Conservation (phyloP, 2,329 filamentous ascomycete genomes). For the Alternaria alternata region DNA sequence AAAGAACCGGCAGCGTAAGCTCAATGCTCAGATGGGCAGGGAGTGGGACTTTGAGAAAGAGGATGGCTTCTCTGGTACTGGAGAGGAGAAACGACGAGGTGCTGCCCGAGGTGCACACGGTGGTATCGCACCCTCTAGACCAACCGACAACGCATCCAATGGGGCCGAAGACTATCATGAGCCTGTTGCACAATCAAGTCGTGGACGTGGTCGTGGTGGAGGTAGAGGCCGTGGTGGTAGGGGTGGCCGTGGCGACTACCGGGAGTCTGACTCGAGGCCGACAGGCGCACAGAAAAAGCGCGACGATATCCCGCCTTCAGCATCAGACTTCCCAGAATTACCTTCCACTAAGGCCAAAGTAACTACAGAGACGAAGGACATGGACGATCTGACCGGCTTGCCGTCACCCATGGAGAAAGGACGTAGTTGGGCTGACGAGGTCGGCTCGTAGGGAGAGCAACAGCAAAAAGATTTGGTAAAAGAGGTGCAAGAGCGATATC, state of each 20-base stretch:
- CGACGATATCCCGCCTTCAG: conserved; percentile 43
- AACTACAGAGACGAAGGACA: conserved; percentile 28
- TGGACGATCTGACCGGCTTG: conserved; percentile 42
- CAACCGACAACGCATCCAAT: conserved; percentile 30
- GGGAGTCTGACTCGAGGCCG: conserved; percentile 11
- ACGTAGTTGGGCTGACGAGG: conserved; percentile 57
- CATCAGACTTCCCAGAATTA: conserved; percentile 58
- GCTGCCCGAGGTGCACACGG: conserved; percentile 62
- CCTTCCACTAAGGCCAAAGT: conserved; percentile 39
- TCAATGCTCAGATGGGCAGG: conserved; percentile 64
- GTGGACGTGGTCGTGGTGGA: conserved; percentile 45
- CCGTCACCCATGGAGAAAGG: conserved; percentile 41
- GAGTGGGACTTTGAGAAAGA: conserved; percentile 72
- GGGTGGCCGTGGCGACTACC: conserved; percentile 41
- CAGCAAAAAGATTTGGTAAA: background rate
- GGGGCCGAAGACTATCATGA: conserved; percentile 25
- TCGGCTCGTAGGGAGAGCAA: conserved; percentile 39
- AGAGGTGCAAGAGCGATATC: background rate
- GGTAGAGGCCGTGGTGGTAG: conserved; percentile 47
- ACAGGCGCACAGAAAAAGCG: conserved; percentile 20
- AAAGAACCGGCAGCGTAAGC: conserved; percentile 66
- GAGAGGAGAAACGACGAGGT: conserved; percentile 53
- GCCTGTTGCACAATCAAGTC: conserved; percentile 24
- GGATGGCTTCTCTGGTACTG: conserved; percentile 59
- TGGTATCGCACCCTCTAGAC: conserved; percentile 52